Base-by-base conservation (phyloP, 805 yeast species). In the Candida easanensis region DNA sequence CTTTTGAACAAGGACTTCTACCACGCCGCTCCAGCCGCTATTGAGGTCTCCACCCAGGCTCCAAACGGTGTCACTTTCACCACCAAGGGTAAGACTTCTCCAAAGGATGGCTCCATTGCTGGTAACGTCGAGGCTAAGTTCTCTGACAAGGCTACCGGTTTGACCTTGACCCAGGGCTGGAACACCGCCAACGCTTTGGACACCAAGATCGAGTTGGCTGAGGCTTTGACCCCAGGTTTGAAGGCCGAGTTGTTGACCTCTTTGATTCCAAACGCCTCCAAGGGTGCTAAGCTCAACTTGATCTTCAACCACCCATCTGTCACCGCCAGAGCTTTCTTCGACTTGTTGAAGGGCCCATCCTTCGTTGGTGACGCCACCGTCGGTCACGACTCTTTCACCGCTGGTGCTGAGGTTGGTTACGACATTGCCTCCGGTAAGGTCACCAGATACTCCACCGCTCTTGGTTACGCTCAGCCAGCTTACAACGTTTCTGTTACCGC, bases 111-210 rank as follows among this genome's bases (percentile, higher is more conserved):
- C 64, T 73, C 95, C 58, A 80, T 93, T 57, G 81, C 90, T 51
- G 95, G 96, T 57, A 80, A 84, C 63, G 73, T 93, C 46, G 98
- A 93, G 72, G 86, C 95, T 60, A 88, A 87, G 76, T 87, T 84
- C 77, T 71, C 86, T 50, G 99, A 93, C 80, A 88, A 88, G 77
- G 77, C 89, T 51, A 75, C 93, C 50, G 97, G 97, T 53, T 76
- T 93, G 63, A 81, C 97, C 53, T 74, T 93, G 64, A 89, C 97
- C 57, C 98, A 93, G 77, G 96, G 97, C 65, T 90, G 98, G 97
- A 84, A 90, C 74, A 88, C 95, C 60, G 84, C 95, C 69, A 91
- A 91, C 70, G 78, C 84, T 53, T 75, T 93, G 65, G 84, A 80
- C 76, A 87, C 98, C 74, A 91, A 88, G 79, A 77, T 93, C 58